Evolutionary conservation across 306 rosid genomes (phyloP), one percentile per base, ranked within the genome.

Genomic region (Sicyos edulis): DNA sequence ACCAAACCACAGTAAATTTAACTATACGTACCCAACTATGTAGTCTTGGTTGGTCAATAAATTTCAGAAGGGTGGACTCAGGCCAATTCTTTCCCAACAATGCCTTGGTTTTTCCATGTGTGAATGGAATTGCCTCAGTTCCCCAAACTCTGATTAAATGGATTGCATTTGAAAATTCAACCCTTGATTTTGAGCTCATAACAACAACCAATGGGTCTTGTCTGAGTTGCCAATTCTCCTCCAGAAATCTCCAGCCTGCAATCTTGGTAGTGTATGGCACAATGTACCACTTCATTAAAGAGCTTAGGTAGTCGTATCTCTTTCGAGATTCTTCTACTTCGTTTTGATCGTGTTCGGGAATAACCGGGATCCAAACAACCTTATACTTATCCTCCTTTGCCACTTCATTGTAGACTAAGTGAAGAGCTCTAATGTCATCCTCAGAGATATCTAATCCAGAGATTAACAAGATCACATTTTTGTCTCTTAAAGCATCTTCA

Each of bases 321-420:
- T 24, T 54, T 11, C 19, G 14, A 19, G 69, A 13, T 62, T 32
- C n/a, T 54, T 74, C 70, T 0, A 12, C 19, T 12, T 60, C 66
- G 2, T 42, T 68, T 7, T 54, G 47, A 74, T 78, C 47, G 7
- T 47, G 53, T 8, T 37, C 82, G 13, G 47, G 57, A 16, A 24
- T 88, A 17, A 82, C 50, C 0, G 89, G 91, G 26, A 87, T 14
- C 92, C 96, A 91, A 10, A 91, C 83, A 52, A 91, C 82, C 73
- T 77, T 83, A 40, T 85, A 74, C 3, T 80, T 52, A n/a, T 54
- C 20, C 0, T 57, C 77, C 70, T 21, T 76, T 71, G 70, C 83
- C 2, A 72, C 82, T 3, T 13, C 6, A 2, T 88, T 86, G 49
- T 88, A 53, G 5, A 88, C 40, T 9, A 81, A 68, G 20, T 54